Conservation (phyloP, 2,329 filamentous ascomycete species). For the Talaromyces rugulosus region DNA sequence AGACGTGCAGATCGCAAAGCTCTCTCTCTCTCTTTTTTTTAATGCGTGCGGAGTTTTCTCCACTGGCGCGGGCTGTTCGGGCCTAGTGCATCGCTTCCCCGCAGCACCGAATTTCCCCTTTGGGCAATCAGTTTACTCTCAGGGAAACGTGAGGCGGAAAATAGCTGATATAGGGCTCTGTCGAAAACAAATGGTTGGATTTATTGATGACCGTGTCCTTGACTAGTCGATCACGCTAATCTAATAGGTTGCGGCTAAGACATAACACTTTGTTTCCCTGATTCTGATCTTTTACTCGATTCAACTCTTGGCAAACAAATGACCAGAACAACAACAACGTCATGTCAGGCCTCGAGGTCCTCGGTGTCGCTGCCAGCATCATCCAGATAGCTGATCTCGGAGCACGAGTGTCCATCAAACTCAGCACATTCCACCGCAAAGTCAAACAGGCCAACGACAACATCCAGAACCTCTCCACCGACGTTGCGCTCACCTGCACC, state of each 20-base stretch:
- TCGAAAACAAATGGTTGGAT: background rate
- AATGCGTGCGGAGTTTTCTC: background rate
- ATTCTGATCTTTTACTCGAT: background rate
- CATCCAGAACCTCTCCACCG: slow-evolving; percentile 21
- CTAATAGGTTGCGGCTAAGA: background rate
- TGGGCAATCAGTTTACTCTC: background rate
- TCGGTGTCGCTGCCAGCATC: slow-evolving; percentile 25
- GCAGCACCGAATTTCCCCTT: background rate
- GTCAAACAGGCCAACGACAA: slow-evolving; percentile 21
- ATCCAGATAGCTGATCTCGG: slow-evolving; percentile 30
- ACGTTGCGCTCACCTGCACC: slow-evolving; percentile 26
- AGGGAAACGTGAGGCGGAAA: background rate
- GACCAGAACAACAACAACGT: background rate
- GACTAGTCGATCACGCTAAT: background rate
- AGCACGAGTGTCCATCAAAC: slow-evolving; percentile 23
- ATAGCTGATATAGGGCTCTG: no score
- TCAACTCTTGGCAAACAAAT: background rate
- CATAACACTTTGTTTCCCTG: background rate
- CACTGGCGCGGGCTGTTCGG: background rate
- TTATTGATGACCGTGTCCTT: background rate
- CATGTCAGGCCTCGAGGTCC: slow-evolving; percentile 19
- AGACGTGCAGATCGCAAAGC: background rate
- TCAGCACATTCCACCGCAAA: slow-evolving; percentile 26
- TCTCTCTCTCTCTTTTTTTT: background rate
- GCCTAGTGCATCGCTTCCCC: background rate